A percentile compares a stretch with the other conserved stretches of the same genome.
phyloP scores from a whole-genome alignment of 345 rosid species.

The Salix suchowensis region DNA sequence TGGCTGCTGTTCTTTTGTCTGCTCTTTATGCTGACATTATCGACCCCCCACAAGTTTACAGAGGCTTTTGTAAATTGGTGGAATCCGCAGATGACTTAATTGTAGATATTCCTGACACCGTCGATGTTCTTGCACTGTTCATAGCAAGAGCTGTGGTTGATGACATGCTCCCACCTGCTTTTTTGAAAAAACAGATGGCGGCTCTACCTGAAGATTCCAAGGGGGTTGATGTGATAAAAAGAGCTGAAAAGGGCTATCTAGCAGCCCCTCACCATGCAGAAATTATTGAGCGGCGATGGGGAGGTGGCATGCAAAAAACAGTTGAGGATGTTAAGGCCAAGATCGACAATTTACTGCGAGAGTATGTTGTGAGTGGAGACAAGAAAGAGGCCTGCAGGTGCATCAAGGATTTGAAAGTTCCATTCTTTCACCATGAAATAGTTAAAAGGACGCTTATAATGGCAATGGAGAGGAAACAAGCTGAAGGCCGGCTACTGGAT shows the following conservation, averaged over 20 bases:
- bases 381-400: slow-evolving; percentile 71
- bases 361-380: slow-evolving; percentile 67
- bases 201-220: slow-evolving; percentile 44
- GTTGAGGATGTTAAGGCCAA: slow-evolving; percentile 76
- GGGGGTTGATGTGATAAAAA: slow-evolving; percentile 56
- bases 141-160: slow-evolving; percentile 85
- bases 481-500: slow-evolving; percentile 51
- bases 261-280: slow-evolving; percentile 80
- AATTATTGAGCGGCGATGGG: slow-evolving; percentile 71
- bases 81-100: slow-evolving; percentile 73
- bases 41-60: slow-evolving; percentile 61
- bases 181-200: slow-evolving; percentile 53
- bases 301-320: slow-evolving; percentile 66
- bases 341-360: slow-evolving; percentile 57
- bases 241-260: slow-evolving; percentile 72
- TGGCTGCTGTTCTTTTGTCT: slow-evolving; percentile 74
- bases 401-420: slow-evolving; percentile 73
- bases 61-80: slow-evolving; percentile 64
- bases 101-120: slow-evolving; percentile 74
- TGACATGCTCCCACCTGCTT: slow-evolving; percentile 78
- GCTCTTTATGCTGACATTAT: slow-evolving; percentile 57
- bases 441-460: slow-evolving; percentile 63
- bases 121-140: slow-evolving; percentile 70
- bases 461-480: slow-evolving; percentile 68
- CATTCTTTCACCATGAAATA: slow-evolving; percentile 85